phyloP scores from a whole-genome alignment of 169 alveolate genomes.

The Plasmodium berghei region DNA sequence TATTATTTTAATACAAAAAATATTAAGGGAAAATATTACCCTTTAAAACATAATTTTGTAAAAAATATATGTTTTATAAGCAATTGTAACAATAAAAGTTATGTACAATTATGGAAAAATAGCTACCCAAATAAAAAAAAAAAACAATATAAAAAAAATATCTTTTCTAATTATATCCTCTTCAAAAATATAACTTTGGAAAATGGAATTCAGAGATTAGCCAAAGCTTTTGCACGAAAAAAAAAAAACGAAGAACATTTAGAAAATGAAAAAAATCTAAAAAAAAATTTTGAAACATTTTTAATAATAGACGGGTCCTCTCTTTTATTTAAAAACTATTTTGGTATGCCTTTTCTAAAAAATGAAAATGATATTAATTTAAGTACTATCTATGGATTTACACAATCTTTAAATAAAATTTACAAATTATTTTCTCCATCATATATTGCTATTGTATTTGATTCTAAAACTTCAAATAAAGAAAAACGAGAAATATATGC shows the following conservation, averaged over 20 bases:
- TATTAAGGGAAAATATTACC: too few relatives aligned
- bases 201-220: neutral
- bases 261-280: conserved; percentile 3
- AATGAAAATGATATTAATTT: conserved; percentile 82
- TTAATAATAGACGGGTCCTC: conserved; percentile 86
- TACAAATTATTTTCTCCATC: conserved; percentile 81
- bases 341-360: conserved; percentile 83
- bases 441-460: conserved; percentile 82
- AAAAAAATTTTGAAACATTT: conserved; percentile 52
- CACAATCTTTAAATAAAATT: conserved; percentile 82
- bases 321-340: conserved; percentile 84
- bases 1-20: too few relatives aligned
- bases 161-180: too few relatives aligned
- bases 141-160: neutral
- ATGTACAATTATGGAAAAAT: neutral
- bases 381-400: conserved; percentile 84
- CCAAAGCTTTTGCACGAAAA: conserved; percentile 1
- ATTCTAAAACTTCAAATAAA: conserved; percentile 84
- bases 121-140: neutral
- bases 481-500: conserved; percentile 84
- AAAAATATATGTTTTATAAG: neutral
- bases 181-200: neutral
- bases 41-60: too few relatives aligned
- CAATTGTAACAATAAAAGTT: neutral
- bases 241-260: conserved; percentile 8